Percentiles rank a stretch among this genome's conserved stretches.
These are phyloP conservation scores for Verbascum thapsus DNA, from an alignment of 257 asterid species.

Conservation along the genomic window DNA sequence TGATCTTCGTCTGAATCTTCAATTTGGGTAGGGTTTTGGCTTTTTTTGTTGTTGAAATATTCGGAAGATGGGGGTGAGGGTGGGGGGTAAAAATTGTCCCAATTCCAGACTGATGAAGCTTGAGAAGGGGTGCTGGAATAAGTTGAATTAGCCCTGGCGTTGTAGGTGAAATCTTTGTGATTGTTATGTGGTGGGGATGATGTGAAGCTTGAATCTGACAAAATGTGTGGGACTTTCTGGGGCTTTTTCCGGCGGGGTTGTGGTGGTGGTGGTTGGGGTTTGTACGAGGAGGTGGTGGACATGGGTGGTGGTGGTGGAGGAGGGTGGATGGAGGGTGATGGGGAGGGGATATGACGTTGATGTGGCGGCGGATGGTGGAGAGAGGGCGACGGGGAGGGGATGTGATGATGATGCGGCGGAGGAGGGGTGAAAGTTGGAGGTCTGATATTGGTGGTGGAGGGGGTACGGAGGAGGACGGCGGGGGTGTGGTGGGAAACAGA, in stretches of 20 bases:
- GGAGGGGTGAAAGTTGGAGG: constrained; percentile 36
- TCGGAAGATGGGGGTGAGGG: constrained; percentile 94
- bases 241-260: constrained; percentile 59
- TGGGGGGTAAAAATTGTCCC: constrained; percentile 95
- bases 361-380: constrained; percentile 42
- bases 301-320: constrained; percentile 53
- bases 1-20: constrained; percentile 38
- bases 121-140: constrained; percentile 87
- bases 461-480: constrained; percentile 73
- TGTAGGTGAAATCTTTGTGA: constrained; percentile 54
- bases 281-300: constrained; percentile 32
- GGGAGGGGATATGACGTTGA: constrained; percentile 38
- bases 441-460: constrained; percentile 41
- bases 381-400: constrained; percentile 48
- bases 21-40: constrained; percentile 26
- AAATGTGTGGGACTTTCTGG: constrained; percentile 75
- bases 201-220: constrained; percentile 78
- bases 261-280: constrained; percentile 15
- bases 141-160: constrained; percentile 67
- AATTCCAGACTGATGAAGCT: constrained; percentile 89
- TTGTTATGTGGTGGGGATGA: constrained; percentile 60
- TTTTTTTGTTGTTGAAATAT: constrained; percentile 60
- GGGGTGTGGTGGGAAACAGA: constrained; percentile 82
- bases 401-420: constrained; percentile 27
- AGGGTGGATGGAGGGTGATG: constrained; percentile 46